Percentiles rank a stretch among this genome's conserved stretches.
Evolutionary conservation across 257 asterid species (phyloP).

Genomic region (Nicotiana obtusifolia): DNA sequence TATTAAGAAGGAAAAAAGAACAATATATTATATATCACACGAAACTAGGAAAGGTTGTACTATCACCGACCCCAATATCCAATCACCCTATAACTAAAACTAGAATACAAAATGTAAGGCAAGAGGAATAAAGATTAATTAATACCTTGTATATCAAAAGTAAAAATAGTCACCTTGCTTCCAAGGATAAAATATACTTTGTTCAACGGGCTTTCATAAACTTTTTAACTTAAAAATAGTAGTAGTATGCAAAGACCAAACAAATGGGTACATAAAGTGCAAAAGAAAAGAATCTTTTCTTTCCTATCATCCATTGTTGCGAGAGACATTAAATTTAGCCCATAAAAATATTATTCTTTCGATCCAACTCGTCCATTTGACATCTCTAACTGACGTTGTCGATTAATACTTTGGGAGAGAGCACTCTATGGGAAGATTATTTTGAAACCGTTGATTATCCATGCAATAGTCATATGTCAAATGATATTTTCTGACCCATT

Average conservation of each 20-base stretch:
- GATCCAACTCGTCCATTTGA: not conserved
- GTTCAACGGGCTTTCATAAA: not conserved
- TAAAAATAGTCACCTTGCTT: not conserved
- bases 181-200: not conserved
- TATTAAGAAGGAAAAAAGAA: not conserved
- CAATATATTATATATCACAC: not conserved
- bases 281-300: not conserved
- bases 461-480: constrained; percentile 68
- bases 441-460: constrained; percentile 54
- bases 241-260: not conserved
- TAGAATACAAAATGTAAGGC: not conserved
- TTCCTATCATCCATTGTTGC: no score
- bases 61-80: not conserved
- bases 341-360: not conserved
- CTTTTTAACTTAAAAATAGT: not conserved
- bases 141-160: not conserved
- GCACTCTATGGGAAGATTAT: constrained; percentile 66
- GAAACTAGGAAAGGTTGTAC: not conserved
- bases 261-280: not conserved
- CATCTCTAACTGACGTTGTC: no score
- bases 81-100: not conserved
- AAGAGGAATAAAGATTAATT: no score
- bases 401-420: constrained; percentile 59
- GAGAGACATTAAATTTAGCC: not conserved
- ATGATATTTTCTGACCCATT: constrained; percentile 61